Conservation (phyloP, 2,329 filamentous ascomycete species). For the Alternaria arbusti region DNA sequence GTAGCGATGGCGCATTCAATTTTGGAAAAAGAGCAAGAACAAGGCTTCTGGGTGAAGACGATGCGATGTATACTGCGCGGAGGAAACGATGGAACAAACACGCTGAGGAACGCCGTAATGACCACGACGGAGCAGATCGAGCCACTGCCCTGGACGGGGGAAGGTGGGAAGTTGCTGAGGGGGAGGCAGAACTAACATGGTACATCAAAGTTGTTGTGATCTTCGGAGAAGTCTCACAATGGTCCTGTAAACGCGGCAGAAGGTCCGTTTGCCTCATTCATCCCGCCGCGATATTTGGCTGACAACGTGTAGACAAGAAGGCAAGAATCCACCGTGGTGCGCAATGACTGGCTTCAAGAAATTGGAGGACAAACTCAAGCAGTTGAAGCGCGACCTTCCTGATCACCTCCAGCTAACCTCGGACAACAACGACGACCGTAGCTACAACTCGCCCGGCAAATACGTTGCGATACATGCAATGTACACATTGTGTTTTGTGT, state of each 20-base stretch:
- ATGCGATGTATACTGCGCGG: slow-evolving; percentile 18
- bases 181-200: slow-evolving; percentile 56
- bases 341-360: slow-evolving; percentile 60
- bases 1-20: slow-evolving; percentile 69
- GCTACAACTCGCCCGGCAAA: slow-evolving; percentile 67
- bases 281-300: slow-evolving; percentile 1
- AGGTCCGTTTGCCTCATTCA: slow-evolving; percentile 47
- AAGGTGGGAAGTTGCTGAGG: slow-evolving; percentile 60
- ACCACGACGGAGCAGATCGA: background rate
- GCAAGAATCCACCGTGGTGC: slow-evolving; percentile 67
- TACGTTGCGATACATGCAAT: slow-evolving; percentile 73
- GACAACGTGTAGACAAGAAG: slow-evolving; percentile 31
- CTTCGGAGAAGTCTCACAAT: slow-evolving; percentile 63
- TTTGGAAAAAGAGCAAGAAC: slow-evolving; percentile 65
- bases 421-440: slow-evolving; percentile 70
- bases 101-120: background rate
- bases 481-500: slow-evolving; percentile 68
- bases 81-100: slow-evolving; percentile 14
- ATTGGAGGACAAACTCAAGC: slow-evolving; percentile 59
- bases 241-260: slow-evolving; percentile 64
- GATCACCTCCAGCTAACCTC: slow-evolving; percentile 63
- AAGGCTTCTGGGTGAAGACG: slow-evolving; percentile 24
- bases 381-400: slow-evolving; percentile 63
- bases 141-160: slow-evolving; percentile 46
- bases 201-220: slow-evolving; percentile 62